Evolutionary conservation across 2,329 filamentous ascomycete genomes (phyloP).

Genomic region (Emericellopsis cladophorae): DNA sequence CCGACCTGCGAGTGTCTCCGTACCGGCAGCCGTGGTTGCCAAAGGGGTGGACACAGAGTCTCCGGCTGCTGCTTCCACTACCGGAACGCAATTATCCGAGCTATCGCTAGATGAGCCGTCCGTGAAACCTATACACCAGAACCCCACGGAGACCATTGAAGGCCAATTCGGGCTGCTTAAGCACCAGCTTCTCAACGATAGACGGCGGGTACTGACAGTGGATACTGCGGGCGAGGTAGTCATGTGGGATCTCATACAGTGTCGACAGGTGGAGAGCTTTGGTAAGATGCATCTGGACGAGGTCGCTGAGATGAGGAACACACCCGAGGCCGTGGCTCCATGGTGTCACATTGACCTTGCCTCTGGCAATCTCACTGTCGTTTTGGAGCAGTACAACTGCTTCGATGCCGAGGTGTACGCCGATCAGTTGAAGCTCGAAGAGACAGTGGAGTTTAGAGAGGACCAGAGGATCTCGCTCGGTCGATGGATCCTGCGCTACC

Average conservation of each 20-base stretch:
- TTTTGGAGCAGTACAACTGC: conserved; percentile 87
- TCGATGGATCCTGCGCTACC: conserved; percentile 88
- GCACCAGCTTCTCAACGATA: conserved; percentile 81
- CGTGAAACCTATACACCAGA: conserved; percentile 49
- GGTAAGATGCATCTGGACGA: conserved; percentile 91
- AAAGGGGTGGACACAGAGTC: conserved; percentile 11
- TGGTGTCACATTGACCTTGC: conserved; percentile 95
- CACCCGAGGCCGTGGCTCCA: conserved; percentile 75
- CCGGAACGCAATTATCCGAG: conserved; percentile 19
- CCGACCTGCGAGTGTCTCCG: conserved; percentile 36
- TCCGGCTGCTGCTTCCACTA: conserved; percentile 15
- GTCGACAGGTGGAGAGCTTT: conserved; percentile 78
- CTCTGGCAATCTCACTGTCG: conserved; percentile 81
- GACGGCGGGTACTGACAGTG: conserved; percentile 75
- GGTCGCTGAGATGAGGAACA: conserved; percentile 77
- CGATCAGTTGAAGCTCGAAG: conserved; percentile 67
- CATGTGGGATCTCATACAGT: conserved; percentile 91
- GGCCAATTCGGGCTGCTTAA: conserved; percentile 94
- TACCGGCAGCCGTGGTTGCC: conserved; percentile 22
- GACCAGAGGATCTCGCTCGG: conserved; percentile 91
- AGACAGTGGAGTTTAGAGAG: conserved; percentile 71
- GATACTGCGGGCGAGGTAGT: conserved; percentile 93
- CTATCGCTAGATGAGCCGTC: no score
- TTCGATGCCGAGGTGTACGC: conserved; percentile 97
- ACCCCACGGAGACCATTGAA: conserved; percentile 74